Percentiles rank a stretch among this genome's conserved stretches.
Evolutionary conservation across 2,329 filamentous ascomycete species (phyloP).

Genomic region (Metarhizium guizhouense): DNA sequence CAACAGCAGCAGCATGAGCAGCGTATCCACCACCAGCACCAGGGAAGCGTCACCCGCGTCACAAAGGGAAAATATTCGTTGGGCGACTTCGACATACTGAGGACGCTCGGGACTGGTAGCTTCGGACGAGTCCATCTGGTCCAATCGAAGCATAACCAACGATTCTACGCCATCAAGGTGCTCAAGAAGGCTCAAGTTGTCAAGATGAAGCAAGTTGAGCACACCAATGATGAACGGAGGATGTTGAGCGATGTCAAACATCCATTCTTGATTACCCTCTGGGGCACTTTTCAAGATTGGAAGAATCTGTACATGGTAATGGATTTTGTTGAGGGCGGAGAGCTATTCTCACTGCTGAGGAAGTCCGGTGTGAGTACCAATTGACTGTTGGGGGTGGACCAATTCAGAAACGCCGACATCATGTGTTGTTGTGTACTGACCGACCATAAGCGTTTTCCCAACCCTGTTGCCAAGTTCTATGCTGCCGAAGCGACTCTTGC

Average conservation of each 20-base stretch:
- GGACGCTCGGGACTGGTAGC: conserved; percentile 91
- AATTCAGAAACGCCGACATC: background rate
- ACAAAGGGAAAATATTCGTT: conserved; percentile 98
- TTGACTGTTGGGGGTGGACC: background rate
- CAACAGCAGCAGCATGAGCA: conserved; percentile 16
- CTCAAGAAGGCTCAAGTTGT: conserved; percentile 97
- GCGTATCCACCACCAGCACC: conserved; percentile 22
- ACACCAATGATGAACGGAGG: conserved; percentile 93
- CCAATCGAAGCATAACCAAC: conserved; percentile 95
- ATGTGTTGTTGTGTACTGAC: background rate
- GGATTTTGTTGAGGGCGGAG: conserved; percentile 98
- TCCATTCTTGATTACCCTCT: conserved; percentile 93
- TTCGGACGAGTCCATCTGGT: conserved; percentile 95
- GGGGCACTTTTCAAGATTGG: conserved; percentile 95
- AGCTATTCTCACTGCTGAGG: conserved; percentile 87
- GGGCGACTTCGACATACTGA: conserved; percentile 77
- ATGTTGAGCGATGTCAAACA: conserved; percentile 98
- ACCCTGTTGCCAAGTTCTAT: conserved; percentile 98
- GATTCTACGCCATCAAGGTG: conserved; percentile 97
- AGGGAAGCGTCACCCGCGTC: conserved; percentile 41
- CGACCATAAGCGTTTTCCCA: conserved; percentile 76
- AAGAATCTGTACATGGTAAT: conserved; percentile 99
- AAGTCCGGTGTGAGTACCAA: conserved; percentile 69
- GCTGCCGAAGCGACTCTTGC: conserved; percentile 94
- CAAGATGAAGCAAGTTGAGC: conserved; percentile 99